A percentile compares a stretch with the other conserved stretches of the same genome.
Conservation (phyloP, 164 flowering plant species). For the Nymphaea thermarum region DNA sequence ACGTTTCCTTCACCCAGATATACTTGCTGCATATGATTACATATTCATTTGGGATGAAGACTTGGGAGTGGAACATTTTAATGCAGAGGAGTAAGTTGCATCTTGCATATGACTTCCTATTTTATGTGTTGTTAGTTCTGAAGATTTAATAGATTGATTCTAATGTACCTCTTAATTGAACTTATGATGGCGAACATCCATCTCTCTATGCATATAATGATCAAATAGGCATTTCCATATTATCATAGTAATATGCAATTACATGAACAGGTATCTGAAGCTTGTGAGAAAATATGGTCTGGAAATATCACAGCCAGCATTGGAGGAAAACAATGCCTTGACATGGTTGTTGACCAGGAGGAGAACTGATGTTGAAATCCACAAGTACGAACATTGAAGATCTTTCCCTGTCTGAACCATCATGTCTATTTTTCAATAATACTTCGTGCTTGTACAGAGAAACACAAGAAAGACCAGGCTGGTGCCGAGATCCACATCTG, state of each 20-base stretch:
- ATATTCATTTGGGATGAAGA: conserved; percentile 9
- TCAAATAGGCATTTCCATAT: neutral
- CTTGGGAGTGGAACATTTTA: conserved; percentile 13
- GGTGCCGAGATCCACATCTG: conserved; percentile 12
- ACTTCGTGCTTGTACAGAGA: conserved; percentile 5
- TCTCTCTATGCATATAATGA: neutral
- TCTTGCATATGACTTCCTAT: neutral
- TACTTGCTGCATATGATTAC: conserved; percentile 16
- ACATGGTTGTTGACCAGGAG: conserved; percentile 15
- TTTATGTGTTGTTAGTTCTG: neutral
- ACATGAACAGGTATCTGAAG: conserved; percentile 12
- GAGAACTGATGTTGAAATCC: conserved; percentile 14
- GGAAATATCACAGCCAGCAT: conserved; percentile 19
- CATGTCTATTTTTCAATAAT: neutral
- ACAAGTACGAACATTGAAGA: conserved; percentile 8
- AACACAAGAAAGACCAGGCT: conserved; percentile 11
- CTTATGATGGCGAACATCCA: neutral
- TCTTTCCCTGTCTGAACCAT: neutral
- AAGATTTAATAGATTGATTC: neutral
- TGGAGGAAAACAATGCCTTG: conserved; percentile 6
- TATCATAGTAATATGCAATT: neutral
- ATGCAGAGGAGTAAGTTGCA: conserved; percentile 15
- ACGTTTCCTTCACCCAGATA: conserved; percentile 18
- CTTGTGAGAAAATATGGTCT: conserved; percentile 12
- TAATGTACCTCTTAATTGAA: neutral